Base-by-base conservation (phyloP, 129 eudicot species). In the Ambrosia trifida region DNA sequence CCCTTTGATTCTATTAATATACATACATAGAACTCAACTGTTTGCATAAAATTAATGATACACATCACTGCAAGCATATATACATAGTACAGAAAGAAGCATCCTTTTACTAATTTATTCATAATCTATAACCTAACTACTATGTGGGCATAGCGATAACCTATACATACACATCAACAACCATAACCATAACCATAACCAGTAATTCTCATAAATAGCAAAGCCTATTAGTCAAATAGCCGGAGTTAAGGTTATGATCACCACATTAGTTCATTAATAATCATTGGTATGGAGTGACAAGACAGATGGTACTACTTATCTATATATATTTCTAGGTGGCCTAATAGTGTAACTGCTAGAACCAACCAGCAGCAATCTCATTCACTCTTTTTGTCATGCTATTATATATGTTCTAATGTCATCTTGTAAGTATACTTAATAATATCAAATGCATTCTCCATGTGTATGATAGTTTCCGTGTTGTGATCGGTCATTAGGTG, bases 401-500 rank as follows among this genome's bases (percentile, higher is more conserved):
- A 56, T 16, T 0, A 56, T 56, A n/a, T n/a, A n/a, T n/a, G 16
- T 56, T 24, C 35, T 56, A 24, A 13, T 56, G 36, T 56, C 11
- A 24, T 56, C 33, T 56, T 24, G 16, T 3, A 9, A 24, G n/a
- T 54, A 54, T 20, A 7, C 35, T 54, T n/a, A 20, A 20, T 24
- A 54, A 9, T 35, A 54, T 0, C n/a, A 20, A 24, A 10, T 20
- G 62, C 10, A 56, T 28, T 11, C 17, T 58, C 64, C 10, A 28
- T 11, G 61, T 58, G 64, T 59, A 59, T 13, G 65, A 59, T 31
- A 7, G 4, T 4, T 58, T 59, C 65, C 40, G 4, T 13, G 64
- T 30, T 30, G 64, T 58, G 41, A 58, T 58, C 64, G 65, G 65
- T 13, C 65, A 59, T 59, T 59, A 59, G 65, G 65, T 59, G 65